Conservation (phyloP, 768 basidiomycete genomes). For the Amanita rubescens region DNA sequence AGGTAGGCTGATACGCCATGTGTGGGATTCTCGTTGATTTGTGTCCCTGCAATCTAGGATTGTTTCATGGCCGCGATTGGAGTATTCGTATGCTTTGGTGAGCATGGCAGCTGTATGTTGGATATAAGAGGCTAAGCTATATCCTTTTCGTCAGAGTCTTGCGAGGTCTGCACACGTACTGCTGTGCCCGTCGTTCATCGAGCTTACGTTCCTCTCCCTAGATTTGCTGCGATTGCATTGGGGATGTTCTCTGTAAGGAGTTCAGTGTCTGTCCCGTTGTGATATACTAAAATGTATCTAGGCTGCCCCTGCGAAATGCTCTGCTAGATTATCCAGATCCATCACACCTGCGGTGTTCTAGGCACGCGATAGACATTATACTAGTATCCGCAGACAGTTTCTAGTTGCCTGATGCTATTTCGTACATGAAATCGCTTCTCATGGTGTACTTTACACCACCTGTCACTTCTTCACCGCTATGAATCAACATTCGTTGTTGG, state of each 20-base stretch:
- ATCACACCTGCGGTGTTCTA: background rate
- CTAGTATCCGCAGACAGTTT: background rate
- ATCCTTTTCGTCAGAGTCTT: slow-evolving; percentile 1
- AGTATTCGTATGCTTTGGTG: slow-evolving; percentile 2
- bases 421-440: slow-evolving; percentile 32
- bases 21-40: background rate
- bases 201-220: background rate
- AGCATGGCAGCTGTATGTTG: background rate
- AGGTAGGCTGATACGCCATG: background rate
- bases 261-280: background rate
- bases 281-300: background rate
- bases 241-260: background rate
- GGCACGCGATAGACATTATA: background rate
- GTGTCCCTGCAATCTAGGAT: background rate
- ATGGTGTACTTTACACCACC: slow-evolving; percentile 29
- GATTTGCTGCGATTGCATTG: slow-evolving; percentile 1
- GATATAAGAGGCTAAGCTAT: background rate
- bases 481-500: slow-evolving; percentile 33
- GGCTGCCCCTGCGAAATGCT: slow-evolving; percentile 5
- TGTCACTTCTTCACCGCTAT: slow-evolving; percentile 30
- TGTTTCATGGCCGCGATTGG: background rate
- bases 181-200: too few species aligned
- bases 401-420: slow-evolving; percentile 10
- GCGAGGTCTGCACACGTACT: background rate
- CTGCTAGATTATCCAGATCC: background rate